A percentile compares a stretch with the other conserved stretches of the same genome.
These are phyloP conservation scores for Pseudocercospora macadamiae DNA, from an alignment of 2,329 filamentous ascomycete genomes.

Conservation along the genomic window DNA sequence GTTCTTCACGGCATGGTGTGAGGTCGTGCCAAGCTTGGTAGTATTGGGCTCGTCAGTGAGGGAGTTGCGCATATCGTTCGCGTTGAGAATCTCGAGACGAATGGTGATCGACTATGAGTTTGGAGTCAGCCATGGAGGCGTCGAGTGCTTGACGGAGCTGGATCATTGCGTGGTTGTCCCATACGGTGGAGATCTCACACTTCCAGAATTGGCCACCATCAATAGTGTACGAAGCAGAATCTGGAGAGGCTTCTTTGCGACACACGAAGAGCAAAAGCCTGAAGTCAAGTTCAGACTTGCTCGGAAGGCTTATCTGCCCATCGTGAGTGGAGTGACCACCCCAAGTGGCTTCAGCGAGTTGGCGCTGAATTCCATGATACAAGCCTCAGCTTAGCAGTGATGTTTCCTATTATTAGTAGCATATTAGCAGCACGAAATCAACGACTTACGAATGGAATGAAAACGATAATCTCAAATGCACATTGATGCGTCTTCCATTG, in stretches of 20 bases:
- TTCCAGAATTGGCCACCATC: conserved; percentile 21
- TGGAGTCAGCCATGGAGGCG: background rate
- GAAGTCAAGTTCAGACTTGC: background rate
- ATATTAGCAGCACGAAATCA: conserved; percentile 2
- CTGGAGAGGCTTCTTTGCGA: conserved; percentile 19
- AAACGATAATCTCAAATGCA: background rate
- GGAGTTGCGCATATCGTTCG: conserved; percentile 19
- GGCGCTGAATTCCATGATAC: background rate
- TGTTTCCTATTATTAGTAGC: too few species aligned
- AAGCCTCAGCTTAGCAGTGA: too few species aligned
- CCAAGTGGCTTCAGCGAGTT: background rate
- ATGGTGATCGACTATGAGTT: conserved; percentile 25
- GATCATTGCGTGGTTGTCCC: conserved; percentile 16
- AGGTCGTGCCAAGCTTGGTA: conserved; percentile 11
- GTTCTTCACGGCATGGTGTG: conserved; percentile 20
- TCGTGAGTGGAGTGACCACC: background rate
- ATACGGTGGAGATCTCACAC: conserved; percentile 10
- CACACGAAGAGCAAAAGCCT: background rate
- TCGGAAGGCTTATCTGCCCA: background rate
- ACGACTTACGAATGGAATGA: background rate
- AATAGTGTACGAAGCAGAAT: conserved; percentile 15
- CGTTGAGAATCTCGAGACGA: conserved; percentile 18
- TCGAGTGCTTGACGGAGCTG: conserved; percentile 17
- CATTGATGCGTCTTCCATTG: background rate
- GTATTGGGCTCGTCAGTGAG: background rate